Base-by-base conservation (phyloP, 2,329 filamentous ascomycete species). In the Phaeosphaeriaceae sp. region DNA sequence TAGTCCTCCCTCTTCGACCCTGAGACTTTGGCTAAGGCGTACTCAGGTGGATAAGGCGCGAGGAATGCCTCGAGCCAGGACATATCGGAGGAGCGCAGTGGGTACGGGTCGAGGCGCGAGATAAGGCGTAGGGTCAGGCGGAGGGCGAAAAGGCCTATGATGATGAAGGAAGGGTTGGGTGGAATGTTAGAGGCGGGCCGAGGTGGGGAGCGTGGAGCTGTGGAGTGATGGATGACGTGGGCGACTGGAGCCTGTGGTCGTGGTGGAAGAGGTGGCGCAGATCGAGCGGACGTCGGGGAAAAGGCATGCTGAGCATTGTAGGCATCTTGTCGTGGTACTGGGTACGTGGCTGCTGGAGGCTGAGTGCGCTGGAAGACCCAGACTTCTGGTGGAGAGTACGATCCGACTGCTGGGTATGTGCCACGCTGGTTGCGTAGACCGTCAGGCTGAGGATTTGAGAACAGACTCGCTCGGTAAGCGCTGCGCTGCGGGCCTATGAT, bases 61-160 rank as follows among this genome's bases (percentile, higher is more conserved):
- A 72, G 64, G 43, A 74, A 70, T 10, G 56, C 40, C 24, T 46
- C 23, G 11, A 74, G 50, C 71, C 70, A 74, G 30, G 19, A 24
- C 0, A 70, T 30, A n/a, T 72, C 70, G 1, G 50, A 23, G 23
- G 56, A 47, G 1, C 59, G 65, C 3, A 50, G 56, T 3, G 57
- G 22, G 21, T 72, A 72, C 7, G 49, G 23, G 0, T 64, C 61
- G 2, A 73, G 64, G 1, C 55, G 28, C 11, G 61, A 30, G 30
- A 72, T 61, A 5, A 72, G 51, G 7, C 50, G 55, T 5, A 56
- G 59, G 1, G 69, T 47, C 8, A 72, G 58, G 7, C 69, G 70
- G 2, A 72, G 61, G 0, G 69, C 63, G 49, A 74, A 74, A 3
- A 74, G 64, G 10, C 64, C 65, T n/a, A 74, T 30, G 43, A 74